Percentiles rank a stretch among this genome's conserved stretches.
Evolutionary conservation across 1,284 basidiomycete species (phyloP).

Genomic region (Pyrrhoderma noxium): DNA sequence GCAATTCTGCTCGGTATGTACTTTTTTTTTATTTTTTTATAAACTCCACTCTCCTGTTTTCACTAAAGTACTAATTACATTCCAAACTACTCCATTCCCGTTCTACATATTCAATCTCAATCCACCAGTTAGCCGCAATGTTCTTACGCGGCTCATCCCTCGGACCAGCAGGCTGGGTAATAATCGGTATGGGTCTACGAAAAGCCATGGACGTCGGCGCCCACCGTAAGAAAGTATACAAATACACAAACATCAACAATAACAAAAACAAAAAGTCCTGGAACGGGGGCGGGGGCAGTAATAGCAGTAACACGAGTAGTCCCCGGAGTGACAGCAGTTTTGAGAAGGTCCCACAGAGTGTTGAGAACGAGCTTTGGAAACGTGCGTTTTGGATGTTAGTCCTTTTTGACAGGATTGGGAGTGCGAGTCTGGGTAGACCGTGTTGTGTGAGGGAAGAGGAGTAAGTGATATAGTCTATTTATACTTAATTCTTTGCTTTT

Average conservation of each 20-base stretch:
- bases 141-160: conserved; percentile 22
- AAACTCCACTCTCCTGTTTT: too few species aligned
- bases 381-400: conserved; percentile 47
- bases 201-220: conserved; percentile 40
- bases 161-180: conserved; percentile 35
- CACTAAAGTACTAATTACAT: too few species aligned
- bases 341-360: conserved; percentile 22
- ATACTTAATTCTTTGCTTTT: too few species aligned
- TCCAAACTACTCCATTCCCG: too few species aligned
- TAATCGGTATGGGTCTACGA: conserved; percentile 38
- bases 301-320: too few species aligned
- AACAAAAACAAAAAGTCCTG: too few species aligned
- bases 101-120: too few species aligned
- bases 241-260: too few species aligned
- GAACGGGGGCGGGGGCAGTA: too few species aligned
- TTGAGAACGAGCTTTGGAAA: conserved; percentile 45
- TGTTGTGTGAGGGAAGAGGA: conserved; percentile 73
- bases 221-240: conserved; percentile 34
- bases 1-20: conserved; percentile 34
- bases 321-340: too few species aligned
- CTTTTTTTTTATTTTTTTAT: conserved; percentile 15
- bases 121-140: conserved; percentile 15
- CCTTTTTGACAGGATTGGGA: conserved; percentile 55
- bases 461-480: conserved; percentile 34
- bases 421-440: conserved; percentile 63